Evolutionary conservation across 148 eudicot species (phyloP), one percentile per base, ranked within the genome.

Genomic region (Persicaria maculosa): DNA sequence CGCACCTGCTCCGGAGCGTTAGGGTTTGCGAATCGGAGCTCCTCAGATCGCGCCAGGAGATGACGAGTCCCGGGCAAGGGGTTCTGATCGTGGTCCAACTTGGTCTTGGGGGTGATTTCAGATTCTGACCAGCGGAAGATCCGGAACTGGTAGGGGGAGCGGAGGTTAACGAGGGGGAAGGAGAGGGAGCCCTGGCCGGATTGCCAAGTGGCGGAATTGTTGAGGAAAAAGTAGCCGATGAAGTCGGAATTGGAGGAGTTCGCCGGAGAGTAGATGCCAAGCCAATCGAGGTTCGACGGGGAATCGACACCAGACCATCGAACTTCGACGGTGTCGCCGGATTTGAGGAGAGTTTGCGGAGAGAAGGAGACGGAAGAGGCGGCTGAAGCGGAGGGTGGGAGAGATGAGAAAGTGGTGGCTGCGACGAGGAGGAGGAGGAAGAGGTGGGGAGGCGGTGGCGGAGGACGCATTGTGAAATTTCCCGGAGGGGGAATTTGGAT

Each of bases 1-100:
- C 86, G 97, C 22, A 89, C 82, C 88, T 96, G 99, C 79, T 96
- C 97, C 15, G 99, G 99, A 11, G 92, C 96, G 2, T 77, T 85
- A 16, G 85, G 87, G 81, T 80, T 71, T 10, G 72, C 82, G 45
- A 92, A 96, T 65, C 86, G 44, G 47, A 92, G 31, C 76, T 72
- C 75, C 17, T 77, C 83, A 5, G 94, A 85, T 55, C 44, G 68
- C 2, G 82, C 94, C 76, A 92, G 54, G 55, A 83, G 72, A 57
- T 90, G 92, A 50, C 78, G 83, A 6, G 91, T 82, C 69, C 91
- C 84, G 3, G 99, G 99, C 64, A 96, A 72, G 4, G 99, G 97
- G 84, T 96, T 96, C 47, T 84, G 81, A 44, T 96, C 99, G 12
- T 90, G 94, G 70, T 96, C 97, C 45, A 40, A 68, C 44, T 74